A percentile compares a stretch with the other conserved stretches of the same genome.
These are phyloP conservation scores for Fusarium sacchari DNA, from an alignment of 2,329 filamentous ascomycete genomes.

Conservation along the genomic window DNA sequence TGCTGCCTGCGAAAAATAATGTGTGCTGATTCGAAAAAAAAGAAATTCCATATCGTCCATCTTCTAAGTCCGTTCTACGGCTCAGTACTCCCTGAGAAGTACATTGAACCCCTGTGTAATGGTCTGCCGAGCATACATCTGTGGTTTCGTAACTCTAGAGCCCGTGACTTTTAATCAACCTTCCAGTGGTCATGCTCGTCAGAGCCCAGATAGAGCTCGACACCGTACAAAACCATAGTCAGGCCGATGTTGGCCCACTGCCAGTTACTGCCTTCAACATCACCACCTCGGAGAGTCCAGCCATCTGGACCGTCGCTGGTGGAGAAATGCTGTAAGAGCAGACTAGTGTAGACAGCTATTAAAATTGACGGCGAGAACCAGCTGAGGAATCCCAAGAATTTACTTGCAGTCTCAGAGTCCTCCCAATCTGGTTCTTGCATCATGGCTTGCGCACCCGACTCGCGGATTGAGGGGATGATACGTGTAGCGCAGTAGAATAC, in stretches of 20 bases:
- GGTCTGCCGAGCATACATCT: background rate
- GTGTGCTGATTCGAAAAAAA: conserved; percentile 24
- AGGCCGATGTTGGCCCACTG: conserved; percentile 91
- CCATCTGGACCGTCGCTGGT: conserved; percentile 75
- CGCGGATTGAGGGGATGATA: conserved; percentile 92
- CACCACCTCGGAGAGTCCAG: conserved; percentile 87
- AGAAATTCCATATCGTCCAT: conserved; percentile 5
- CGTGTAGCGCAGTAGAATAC: conserved; percentile 95
- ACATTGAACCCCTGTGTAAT: conserved; percentile 14
- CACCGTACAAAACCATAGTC: conserved; percentile 88
- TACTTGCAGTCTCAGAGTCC: conserved; percentile 83
- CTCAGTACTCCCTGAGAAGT: conserved; percentile 3
- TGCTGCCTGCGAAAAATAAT: conserved; percentile 33
- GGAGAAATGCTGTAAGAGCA: conserved; percentile 95
- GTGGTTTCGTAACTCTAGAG: background rate
- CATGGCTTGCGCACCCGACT: conserved; percentile 83
- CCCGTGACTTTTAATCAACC: conserved; percentile 71
- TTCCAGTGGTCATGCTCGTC: conserved; percentile 96
- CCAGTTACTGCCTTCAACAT: conserved; percentile 84
- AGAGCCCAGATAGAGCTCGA: conserved; percentile 88
- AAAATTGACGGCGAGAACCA: conserved; percentile 96
- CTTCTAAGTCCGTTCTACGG: conserved; percentile 12
- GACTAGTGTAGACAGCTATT: conserved; percentile 94
- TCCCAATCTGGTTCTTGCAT: conserved; percentile 87
- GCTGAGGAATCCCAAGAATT: conserved; percentile 82